Evolutionary conservation across 1,139 yeast species (phyloP), one percentile per base, ranked within the genome.

Genomic region (Kluyveromyces sp.): DNA sequence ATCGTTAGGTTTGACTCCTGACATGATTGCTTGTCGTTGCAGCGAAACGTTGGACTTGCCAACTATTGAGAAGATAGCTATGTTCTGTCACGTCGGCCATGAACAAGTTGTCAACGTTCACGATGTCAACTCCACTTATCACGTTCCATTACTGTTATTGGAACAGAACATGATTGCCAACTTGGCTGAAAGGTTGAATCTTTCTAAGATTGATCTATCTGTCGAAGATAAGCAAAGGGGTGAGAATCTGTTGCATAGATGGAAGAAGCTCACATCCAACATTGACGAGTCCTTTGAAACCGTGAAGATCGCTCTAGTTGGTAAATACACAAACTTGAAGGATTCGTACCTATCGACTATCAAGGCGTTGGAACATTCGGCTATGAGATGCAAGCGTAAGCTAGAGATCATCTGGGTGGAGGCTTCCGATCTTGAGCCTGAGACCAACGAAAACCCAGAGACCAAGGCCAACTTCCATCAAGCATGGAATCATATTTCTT

Each of bases 61-160:
- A 52, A 88, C 96, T 31, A 86, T 83, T 62, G 94, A 85, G 52
- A 92, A 92, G 70, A 92, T 92, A 61, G 94, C 96, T 49, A 92
- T 94, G 98, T 92, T 92, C 70, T 92, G 98, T 68, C 98, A 94
- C 63, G 98, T 92, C 55, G 97, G 96, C 19, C 88, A 95, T 19
- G 88, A 89, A 47, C 98, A 94, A 69, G 98, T 92, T 43, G 77
- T 94, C 57, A 96, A 95, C 42, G 96, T 92, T 47, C 95, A 89
- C 63, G 98, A 94, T 67, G 95, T 92, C 57, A 86, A 86, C 70
- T 86, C 96, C 11, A 92, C 98, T 43, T 92, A 92, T 67, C 98
- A 94, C 65, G 97, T 92, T 55, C 99, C 99, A 43, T 74, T 92
- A 54, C 73, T 92, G 62, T 76, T 92, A 57, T 78, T 83, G 60